phyloP scores from a whole-genome alignment of 805 yeast species.

The Scheffersomyces ergatensis region DNA sequence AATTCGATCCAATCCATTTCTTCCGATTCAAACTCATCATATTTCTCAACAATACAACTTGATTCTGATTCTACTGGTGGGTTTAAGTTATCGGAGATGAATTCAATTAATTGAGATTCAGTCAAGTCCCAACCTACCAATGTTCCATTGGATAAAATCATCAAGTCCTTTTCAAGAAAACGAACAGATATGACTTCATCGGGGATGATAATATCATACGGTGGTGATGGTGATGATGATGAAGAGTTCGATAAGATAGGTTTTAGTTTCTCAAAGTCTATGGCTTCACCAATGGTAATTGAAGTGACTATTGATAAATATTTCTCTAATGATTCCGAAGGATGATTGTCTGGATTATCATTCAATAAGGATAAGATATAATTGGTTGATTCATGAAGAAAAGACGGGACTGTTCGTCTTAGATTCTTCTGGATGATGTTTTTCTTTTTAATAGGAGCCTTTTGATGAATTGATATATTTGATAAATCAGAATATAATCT shows the following conservation, averaged over 20 bases:
- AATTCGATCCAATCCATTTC: constrained; percentile 78
- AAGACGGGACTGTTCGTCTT: constrained; percentile 19
- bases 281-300: constrained; percentile 69
- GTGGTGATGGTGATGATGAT: too few species aligned
- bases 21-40: constrained; percentile 59
- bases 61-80: too few species aligned
- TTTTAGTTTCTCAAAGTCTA: constrained; percentile 34
- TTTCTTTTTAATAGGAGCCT: constrained; percentile 2
- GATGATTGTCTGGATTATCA: constrained; percentile 8
- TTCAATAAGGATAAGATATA: constrained; percentile 23
- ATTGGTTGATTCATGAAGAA: constrained; percentile 19
- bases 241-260: too few species aligned
- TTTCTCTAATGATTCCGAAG: constrained; percentile 19
- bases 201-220: constrained; percentile 42
- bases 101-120: constrained; percentile 46
- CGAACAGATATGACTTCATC: constrained; percentile 63
- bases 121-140: constrained; percentile 80
- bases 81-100: constrained; percentile 37
- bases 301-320: constrained; percentile 56
- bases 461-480: not conserved
- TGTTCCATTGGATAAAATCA: constrained; percentile 75
- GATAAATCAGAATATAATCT: not conserved
- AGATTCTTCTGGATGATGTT: constrained; percentile 20
- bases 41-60: constrained; percentile 31
- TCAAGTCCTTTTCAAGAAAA: constrained; percentile 46